Evolutionary conservation across 495 filamentous ascomycete genomes (phyloP), one percentile per base, ranked within the genome.

Genomic region (Pyronema omphalodes): DNA sequence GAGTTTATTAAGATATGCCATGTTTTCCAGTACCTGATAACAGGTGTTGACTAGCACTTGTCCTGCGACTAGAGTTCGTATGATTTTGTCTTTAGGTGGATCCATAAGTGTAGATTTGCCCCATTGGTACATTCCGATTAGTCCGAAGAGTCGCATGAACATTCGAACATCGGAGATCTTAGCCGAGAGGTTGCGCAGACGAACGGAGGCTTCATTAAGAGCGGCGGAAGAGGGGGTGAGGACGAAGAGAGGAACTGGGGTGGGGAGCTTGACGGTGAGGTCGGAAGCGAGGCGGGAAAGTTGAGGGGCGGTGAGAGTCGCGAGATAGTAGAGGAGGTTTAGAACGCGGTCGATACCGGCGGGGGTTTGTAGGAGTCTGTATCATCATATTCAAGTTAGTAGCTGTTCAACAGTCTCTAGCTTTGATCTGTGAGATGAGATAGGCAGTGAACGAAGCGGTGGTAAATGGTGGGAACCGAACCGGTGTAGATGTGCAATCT

Each of bases 11-110:
- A 96, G 73, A 69, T 83, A 94, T 7, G 81, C 83, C 6, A 73
- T 78, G 67, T 94, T 94, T 72, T 96, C 89, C 34, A 93, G 74
- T 8, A 73, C 64, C 67, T 95, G 89, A 70, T 82, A 88, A 4
- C 73, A 58, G 11, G 81, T 65, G 65, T 81, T 83, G 14, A 73
- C 73, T 8, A 71, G 46, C 7, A 94, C 73, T 61, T 93, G 85
- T n/a, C 76, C 66, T 60, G 75, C 76, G 9, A 77, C 76, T 15
- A 94, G 64, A 14, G 60, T 56, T 60, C 69, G 60, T 53, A 45
- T 56, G 34, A 44, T 58, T 15, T 47, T 55, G 47, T 58, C 63
- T 17, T 54, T 62, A 6, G 75, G 76, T 1, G 76, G 76, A 3
- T 63, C 63, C 44, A 70, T 67, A 2, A 81, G 59, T 0, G 79